Evolutionary conservation across 129 eudicot genomes (phyloP).

Genomic region (Flaveria trinervia): DNA sequence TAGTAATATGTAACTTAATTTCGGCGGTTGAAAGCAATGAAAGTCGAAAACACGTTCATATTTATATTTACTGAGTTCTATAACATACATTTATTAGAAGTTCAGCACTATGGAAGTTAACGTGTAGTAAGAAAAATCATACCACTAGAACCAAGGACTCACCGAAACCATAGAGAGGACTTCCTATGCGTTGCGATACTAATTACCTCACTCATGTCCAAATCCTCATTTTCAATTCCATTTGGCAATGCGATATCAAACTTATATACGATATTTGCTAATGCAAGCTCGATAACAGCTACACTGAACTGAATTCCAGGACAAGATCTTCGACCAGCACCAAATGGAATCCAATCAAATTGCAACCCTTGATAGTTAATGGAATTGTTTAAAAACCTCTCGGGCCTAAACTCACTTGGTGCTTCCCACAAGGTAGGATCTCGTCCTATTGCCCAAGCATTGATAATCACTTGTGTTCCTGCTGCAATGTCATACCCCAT

Average conservation of each 20-base stretch:
- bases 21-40: neutral
- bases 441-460: constrained; percentile 21
- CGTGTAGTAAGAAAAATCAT: too few species aligned
- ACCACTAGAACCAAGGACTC: constrained; percentile 8
- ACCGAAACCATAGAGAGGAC: neutral
- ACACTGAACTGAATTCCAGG: constrained; percentile 19
- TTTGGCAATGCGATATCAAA: constrained; percentile 23
- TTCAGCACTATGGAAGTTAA: neutral
- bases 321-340: constrained; percentile 24
- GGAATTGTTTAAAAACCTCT: constrained; percentile 13
- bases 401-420: constrained; percentile 13
- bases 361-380: constrained; percentile 6
- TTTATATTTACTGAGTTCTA: neutral
- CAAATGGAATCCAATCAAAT: constrained; percentile 25
- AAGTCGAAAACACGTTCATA: neutral
- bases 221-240: constrained; percentile 5
- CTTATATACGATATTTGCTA: constrained; percentile 23
- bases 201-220: constrained; percentile 15
- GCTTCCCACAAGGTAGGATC: constrained; percentile 18
- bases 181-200: constrained; percentile 8
- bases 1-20: too few species aligned
- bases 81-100: neutral
- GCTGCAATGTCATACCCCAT: constrained; percentile 21
- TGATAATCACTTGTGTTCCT: constrained; percentile 20
- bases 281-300: constrained; percentile 1